Base-by-base conservation (phyloP, 2,329 filamentous ascomycete genomes). In the Clarireedia homoeocarpa region DNA sequence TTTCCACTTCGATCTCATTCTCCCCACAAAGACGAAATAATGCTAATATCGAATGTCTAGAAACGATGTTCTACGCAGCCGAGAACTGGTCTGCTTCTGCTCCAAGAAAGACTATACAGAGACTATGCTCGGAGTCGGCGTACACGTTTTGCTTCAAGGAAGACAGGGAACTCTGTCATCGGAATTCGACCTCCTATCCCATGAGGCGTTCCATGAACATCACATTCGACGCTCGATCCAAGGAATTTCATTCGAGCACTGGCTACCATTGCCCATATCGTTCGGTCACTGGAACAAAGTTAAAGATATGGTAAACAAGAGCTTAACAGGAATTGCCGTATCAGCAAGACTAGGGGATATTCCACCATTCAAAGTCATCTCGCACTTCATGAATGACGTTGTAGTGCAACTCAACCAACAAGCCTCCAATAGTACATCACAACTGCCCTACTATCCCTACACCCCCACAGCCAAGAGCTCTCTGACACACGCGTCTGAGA, bases 311-410 rank as follows among this genome's bases (percentile, higher is more conserved):
- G 44, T 47, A 14, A 15, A 47, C 23, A 4, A 1, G 14, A 15
- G 23, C 14, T 47, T 47, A 27, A 14, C 1, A 10, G 44, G 5
- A 1, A 63, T 77, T 12, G 61, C 63, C 4, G 6, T 27, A 1
- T 51, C 52, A 1, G 66, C 71, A 9, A 62, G 56, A 15, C 51
- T 65, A n/a, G 56, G 56, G 1, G 58, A 54, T n/a, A 50, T 60
- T 0, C 59, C 68, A 6, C 56, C 63, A 14, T 66, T 71, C 6
- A 61, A 72, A 14, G 71, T 75, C 3, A 62, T 79, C 14, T 75
- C 74, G 58, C 64, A 69, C 20, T 78, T 78, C 66, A 78, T 79
- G 76, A 78, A 74, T 55, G 73, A 75, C 55, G 69, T 80, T 15
- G 73, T 80, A 0, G 75, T 78, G 20, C 72, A 73, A 14, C 72